Evolutionary conservation across 1,284 basidiomycete species (phyloP).

Genomic region (Ceratobasidium sp.): DNA sequence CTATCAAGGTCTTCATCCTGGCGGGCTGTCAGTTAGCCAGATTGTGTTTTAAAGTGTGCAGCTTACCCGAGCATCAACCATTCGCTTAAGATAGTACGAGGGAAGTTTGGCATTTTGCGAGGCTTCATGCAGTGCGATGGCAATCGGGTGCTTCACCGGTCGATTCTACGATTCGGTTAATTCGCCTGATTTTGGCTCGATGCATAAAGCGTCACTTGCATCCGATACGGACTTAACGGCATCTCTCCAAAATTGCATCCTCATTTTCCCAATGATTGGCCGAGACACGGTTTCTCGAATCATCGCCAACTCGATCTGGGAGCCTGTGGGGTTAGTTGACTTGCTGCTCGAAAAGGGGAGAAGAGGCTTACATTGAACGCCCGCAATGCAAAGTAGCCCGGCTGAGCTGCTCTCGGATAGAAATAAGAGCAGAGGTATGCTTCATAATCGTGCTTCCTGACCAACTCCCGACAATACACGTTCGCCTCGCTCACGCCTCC

Average conservation of each 20-base stretch:
- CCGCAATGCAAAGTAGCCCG: conserved; percentile 80
- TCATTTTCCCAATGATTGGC: conserved; percentile 81
- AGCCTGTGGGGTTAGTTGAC: not conserved
- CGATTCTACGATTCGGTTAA: conserved; percentile 59
- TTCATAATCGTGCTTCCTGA: conserved; percentile 80
- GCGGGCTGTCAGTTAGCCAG: conserved; percentile 5
- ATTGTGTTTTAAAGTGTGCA: conserved; percentile 13
- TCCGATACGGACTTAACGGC: conserved; percentile 74
- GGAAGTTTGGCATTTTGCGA: conserved; percentile 61
- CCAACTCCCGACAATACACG: conserved; percentile 68
- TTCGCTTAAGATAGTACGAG: conserved; percentile 80
- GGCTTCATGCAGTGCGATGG: conserved; percentile 72
- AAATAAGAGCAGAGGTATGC: conserved; percentile 78
- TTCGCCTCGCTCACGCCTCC: conserved; percentile 30
- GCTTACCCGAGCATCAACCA: conserved; percentile 84
- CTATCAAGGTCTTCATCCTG: conserved; percentile 78
- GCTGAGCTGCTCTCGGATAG: conserved; percentile 70
- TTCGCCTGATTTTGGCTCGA: conserved; percentile 39
- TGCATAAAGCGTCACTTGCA: conserved; percentile 54
- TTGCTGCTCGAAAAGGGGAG: not conserved
- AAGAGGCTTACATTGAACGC: conserved; percentile 80
- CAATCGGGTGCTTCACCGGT: conserved; percentile 83
- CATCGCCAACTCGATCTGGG: conserved; percentile 81
- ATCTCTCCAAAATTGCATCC: conserved; percentile 94
- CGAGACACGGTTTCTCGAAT: conserved; percentile 82